Conservation (phyloP, 768 basidiomycete species). For the Lyophyllum atratum region DNA sequence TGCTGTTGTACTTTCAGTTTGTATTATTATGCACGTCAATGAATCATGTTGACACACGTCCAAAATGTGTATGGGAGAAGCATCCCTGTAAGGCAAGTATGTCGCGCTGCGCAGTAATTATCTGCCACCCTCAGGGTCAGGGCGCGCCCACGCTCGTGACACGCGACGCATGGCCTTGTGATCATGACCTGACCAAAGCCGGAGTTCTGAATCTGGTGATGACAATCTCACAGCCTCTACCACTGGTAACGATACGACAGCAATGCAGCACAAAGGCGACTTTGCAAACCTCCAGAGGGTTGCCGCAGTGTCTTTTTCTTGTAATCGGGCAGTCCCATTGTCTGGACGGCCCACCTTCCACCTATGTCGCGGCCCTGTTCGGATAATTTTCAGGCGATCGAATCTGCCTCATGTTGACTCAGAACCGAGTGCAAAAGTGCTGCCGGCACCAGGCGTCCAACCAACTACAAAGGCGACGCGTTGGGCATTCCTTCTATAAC, state of each 20-base stretch:
- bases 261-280: slow-evolving; percentile 1
- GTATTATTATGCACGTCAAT: neutral
- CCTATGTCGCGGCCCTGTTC: neutral
- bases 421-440: slow-evolving; percentile 14
- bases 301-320: neutral
- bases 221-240: neutral
- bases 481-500: slow-evolving; percentile 5
- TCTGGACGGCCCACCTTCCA: neutral
- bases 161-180: neutral
- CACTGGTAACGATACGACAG: neutral
- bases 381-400: slow-evolving; percentile 13
- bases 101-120: neutral
- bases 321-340: neutral
- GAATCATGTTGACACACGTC: neutral
- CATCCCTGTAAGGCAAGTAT: neutral
- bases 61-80: neutral
- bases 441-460: slow-evolving; percentile 7
- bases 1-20: neutral
- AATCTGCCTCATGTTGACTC: slow-evolving; percentile 21
- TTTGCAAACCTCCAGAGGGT: neutral
- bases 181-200: neutral
- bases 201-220: neutral
- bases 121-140: neutral
- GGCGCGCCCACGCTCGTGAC: slow-evolving; percentile 2
- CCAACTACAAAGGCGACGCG: slow-evolving; percentile 14